Evolutionary conservation across 1,284 basidiomycete species (phyloP).

Genomic region (Cryptococcus jaspeensis): DNA sequence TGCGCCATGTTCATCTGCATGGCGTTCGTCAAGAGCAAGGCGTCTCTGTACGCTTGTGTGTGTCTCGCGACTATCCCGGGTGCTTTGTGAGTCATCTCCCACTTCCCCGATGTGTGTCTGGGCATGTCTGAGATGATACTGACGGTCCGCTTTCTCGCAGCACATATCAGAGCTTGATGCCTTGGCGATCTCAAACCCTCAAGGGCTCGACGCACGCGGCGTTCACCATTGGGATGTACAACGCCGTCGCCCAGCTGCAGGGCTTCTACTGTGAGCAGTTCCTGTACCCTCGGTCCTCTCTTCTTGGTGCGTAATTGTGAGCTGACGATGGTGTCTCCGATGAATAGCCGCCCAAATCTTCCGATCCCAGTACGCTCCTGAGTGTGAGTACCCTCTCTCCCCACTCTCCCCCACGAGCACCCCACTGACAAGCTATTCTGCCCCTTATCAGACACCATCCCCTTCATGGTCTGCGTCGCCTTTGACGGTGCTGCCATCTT

Average conservation of each 20-base stretch:
- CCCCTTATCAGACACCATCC: constrained; percentile 16
- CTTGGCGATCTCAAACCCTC: constrained; percentile 16
- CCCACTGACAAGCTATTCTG: constrained; percentile 1
- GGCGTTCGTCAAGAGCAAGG: constrained; percentile 15
- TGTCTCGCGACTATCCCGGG: constrained; percentile 9
- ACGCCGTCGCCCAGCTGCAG: no score
- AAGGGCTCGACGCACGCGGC: constrained; percentile 7
- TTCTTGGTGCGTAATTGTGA: no score
- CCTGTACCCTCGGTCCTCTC: no score
- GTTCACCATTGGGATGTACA: constrained; percentile 3
- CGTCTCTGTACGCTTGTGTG: constrained; percentile 25
- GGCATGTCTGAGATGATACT: background rate
- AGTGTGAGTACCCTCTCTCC: no score
- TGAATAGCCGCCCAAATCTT: no score
- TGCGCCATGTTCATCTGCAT: constrained; percentile 16
- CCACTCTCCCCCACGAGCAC: constrained; percentile 1
- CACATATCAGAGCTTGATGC: background rate
- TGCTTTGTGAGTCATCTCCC: background rate
- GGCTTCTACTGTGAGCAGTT: no score
- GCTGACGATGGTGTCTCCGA: no score
- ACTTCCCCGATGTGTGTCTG: no score
- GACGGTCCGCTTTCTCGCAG: background rate
- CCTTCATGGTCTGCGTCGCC: constrained; percentile 17
- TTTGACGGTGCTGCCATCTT: constrained; percentile 9
- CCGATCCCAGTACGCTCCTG: no score